A percentile compares a stretch with the other conserved stretches of the same genome.
Conservation (phyloP, 108 stramenopile genomes). For the Cyclostephanos invisitatus region DNA sequence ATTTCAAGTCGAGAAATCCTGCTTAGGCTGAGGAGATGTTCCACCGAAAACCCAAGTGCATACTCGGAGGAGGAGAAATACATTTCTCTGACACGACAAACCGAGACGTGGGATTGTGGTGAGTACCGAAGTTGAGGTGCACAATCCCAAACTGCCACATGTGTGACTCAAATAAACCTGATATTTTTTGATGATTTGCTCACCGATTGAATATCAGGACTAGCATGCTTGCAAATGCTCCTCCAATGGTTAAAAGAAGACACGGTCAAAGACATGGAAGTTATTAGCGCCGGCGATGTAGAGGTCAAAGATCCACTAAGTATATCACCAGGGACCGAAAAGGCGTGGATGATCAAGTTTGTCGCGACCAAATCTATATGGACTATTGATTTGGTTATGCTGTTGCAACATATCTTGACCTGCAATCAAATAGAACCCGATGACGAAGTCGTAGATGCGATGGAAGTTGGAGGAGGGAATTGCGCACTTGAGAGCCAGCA, state of each 20-base stretch:
- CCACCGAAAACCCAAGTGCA: neutral
- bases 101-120: conserved; percentile 70
- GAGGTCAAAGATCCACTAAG: neutral
- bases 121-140: conserved; percentile 4
- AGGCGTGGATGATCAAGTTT: conserved; percentile 31
- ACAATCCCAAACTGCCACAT: neutral
- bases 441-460: neutral
- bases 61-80: conserved; percentile 9
- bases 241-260: conserved; percentile 46
- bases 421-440: neutral
- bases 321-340: conserved; percentile 7
- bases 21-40: neutral
- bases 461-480: neutral
- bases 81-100: conserved; percentile 45
- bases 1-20: conserved; percentile 8
- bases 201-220: conserved; percentile 19
- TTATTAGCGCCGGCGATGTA: neutral
- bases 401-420: conserved; percentile 46
- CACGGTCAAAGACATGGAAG: neutral
- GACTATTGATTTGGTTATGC: conserved; percentile 73
- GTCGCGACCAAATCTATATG: conserved; percentile 73
- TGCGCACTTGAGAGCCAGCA: conserved; percentile 28
- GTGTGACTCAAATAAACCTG: neutral
- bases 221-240: conserved; percentile 66
- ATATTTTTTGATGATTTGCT: neutral